Evolutionary conservation across 2,329 filamentous ascomycete species (phyloP).

Genomic region (Metarhizium robertsii): DNA sequence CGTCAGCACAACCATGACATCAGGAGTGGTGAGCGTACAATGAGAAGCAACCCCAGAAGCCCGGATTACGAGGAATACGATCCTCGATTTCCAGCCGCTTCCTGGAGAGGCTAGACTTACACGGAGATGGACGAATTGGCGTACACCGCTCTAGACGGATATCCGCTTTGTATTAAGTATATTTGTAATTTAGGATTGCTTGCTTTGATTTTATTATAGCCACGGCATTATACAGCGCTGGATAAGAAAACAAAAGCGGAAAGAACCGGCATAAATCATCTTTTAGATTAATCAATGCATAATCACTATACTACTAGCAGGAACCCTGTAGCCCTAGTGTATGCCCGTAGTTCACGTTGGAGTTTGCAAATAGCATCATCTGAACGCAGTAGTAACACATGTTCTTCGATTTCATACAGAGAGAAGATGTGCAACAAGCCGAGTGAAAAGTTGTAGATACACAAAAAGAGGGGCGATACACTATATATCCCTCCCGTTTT

Average conservation of each 20-base stretch:
- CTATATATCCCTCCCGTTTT: conserved; percentile 2
- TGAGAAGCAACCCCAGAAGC: not conserved
- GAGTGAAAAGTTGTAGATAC: conserved; percentile 5
- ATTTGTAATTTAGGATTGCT: not conserved
- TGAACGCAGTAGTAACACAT: not conserved
- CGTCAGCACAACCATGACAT: not conserved
- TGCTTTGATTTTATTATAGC: not conserved
- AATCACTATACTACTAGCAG: not conserved
- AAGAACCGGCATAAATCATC: not conserved
- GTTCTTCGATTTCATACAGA: not conserved
- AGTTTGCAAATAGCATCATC: not conserved
- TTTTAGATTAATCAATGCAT: not conserved
- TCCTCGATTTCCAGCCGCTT: conserved; percentile 26
- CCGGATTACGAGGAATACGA: conserved; percentile 33
- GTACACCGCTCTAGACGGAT: not conserved
- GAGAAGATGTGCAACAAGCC: conserved; percentile 7
- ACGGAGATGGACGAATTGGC: not conserved
- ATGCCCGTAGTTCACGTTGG: not conserved
- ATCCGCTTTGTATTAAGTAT: not conserved
- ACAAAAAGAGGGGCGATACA: not conserved
- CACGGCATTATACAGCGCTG: not conserved
- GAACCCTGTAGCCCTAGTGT: not conserved
- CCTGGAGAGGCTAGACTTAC: not conserved
- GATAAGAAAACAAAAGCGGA: not conserved
- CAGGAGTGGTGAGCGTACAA: not conserved